phyloP scores from a whole-genome alignment of 345 rosid species.

The Murraya paniculata region DNA sequence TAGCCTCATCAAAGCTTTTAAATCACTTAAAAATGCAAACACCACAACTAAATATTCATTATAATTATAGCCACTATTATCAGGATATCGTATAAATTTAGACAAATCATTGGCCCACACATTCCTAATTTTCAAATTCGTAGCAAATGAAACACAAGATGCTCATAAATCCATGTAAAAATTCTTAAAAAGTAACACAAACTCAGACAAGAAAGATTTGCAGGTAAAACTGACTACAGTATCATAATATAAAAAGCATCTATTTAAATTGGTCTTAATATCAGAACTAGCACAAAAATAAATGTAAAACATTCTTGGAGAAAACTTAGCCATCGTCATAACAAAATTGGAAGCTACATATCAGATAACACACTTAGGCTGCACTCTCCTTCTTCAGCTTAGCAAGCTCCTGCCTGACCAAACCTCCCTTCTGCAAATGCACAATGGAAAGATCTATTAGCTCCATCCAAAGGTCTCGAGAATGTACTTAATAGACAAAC shows the following conservation, averaged over 20 bases:
- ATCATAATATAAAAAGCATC: neutral
- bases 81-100: too few species aligned
- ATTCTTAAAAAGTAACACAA: neutral
- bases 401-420: conserved; percentile 61
- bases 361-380: conserved; percentile 11
- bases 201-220: neutral
- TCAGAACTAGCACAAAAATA: neutral
- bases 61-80: neutral
- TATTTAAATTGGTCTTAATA: conserved; percentile 11
- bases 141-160: neutral
- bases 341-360: conserved; percentile 17
- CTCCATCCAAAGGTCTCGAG: neutral
- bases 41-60: too few species aligned
- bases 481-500: neutral
- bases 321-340: conserved; percentile 11
- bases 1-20: too few species aligned
- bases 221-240: conserved; percentile 10
- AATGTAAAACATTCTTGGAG: conserved; percentile 2
- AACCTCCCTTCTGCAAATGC: conserved; percentile 47
- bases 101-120: neutral
- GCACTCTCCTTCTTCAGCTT: conserved; percentile 53
- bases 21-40: too few species aligned
- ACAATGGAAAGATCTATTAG: neutral
- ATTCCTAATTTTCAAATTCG: neutral
- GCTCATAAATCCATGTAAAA: neutral